phyloP scores from a whole-genome alignment of 148 eudicot genomes.

The Fagopyrum tataricum region DNA sequence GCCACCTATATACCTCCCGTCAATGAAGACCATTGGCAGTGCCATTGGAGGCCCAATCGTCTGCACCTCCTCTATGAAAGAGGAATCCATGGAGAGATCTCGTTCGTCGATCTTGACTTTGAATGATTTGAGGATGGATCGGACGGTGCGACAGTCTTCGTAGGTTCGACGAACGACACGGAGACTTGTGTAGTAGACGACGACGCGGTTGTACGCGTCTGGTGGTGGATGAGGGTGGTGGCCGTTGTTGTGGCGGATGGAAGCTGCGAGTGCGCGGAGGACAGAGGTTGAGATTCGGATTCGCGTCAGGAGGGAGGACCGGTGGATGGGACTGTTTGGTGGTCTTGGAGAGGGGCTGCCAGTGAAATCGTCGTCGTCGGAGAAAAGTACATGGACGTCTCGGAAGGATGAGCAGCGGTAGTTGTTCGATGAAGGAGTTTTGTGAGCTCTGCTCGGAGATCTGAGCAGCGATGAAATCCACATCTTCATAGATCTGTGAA shows the following conservation, averaged over 20 bases:
- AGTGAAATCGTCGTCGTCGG: not conserved
- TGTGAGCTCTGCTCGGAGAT: conserved; percentile 17
- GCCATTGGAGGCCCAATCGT: conserved; percentile 6
- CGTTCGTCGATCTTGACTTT: conserved; percentile 45
- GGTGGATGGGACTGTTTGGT: conserved; percentile 10
- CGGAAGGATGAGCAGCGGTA: conserved; percentile 22
- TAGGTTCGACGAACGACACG: conserved; percentile 32
- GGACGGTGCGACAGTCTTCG: conserved; percentile 38
- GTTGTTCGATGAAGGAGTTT: not conserved
- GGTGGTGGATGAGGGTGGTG: conserved; percentile 16
- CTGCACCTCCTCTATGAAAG: conserved; percentile 29
- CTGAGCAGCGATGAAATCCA: conserved; percentile 42
- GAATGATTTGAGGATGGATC: conserved; percentile 27
- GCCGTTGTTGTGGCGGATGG: conserved; percentile 7
- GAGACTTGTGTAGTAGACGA: conserved; percentile 38
- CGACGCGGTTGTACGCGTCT: conserved; percentile 23
- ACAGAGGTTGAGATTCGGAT: conserved; percentile 15
- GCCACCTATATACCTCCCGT: conserved; percentile 42
- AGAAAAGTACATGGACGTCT: conserved; percentile 22
- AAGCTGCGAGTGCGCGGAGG: conserved; percentile 11
- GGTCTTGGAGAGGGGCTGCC: not conserved
- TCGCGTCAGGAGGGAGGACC: conserved; percentile 29
- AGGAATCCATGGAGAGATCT: conserved; percentile 39
- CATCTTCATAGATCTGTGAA: conserved; percentile 21
- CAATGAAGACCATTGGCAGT: conserved; percentile 35